Evolutionary conservation across 2,329 filamentous ascomycete species (phyloP).

Genomic region (Purpureocillium lavendulum): DNA sequence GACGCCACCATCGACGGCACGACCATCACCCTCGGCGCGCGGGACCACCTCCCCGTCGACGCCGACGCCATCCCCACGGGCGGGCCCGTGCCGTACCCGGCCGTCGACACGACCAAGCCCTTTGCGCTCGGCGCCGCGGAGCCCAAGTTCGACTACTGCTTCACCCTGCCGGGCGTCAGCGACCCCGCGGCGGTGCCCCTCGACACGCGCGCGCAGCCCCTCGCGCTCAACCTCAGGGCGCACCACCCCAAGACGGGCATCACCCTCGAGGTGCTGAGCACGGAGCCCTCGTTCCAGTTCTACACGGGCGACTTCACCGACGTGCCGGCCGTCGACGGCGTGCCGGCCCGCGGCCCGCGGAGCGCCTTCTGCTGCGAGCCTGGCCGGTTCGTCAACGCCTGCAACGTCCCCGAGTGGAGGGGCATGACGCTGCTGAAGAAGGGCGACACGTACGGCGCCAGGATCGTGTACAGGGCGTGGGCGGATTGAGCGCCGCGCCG

Average conservation of each 20-base stretch:
- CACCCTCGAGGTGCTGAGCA: slow-evolving; percentile 80
- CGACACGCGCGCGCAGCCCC: slow-evolving; percentile 54
- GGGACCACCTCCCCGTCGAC: slow-evolving; percentile 66
- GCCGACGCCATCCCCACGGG: slow-evolving; percentile 65
- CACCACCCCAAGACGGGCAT: slow-evolving; percentile 66
- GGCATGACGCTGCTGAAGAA: slow-evolving; percentile 72
- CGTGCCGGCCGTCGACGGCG: slow-evolving; percentile 56
- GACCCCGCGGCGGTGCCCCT: slow-evolving; percentile 51
- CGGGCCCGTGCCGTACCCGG: slow-evolving; percentile 54
- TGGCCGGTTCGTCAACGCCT: slow-evolving; percentile 80
- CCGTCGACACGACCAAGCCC: slow-evolving; percentile 53
- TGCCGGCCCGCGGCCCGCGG: slow-evolving; percentile 56
- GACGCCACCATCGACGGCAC: slow-evolving; percentile 45
- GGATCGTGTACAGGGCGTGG: slow-evolving; percentile 82
- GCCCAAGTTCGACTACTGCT: slow-evolving; percentile 85
- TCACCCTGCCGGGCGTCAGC: slow-evolving; percentile 55
- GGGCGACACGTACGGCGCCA: slow-evolving; percentile 73
- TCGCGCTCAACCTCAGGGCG: slow-evolving; percentile 62
- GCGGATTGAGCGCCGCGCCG: slow-evolving; percentile 38
- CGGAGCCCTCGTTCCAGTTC: slow-evolving; percentile 94
- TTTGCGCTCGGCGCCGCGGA: slow-evolving; percentile 65
- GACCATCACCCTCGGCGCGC: slow-evolving; percentile 57
- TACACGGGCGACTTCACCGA: slow-evolving; percentile 85
- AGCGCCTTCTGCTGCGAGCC: slow-evolving; percentile 90
- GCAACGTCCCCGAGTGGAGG: slow-evolving; percentile 75